Percentiles rank a stretch among this genome's conserved stretches.
These are phyloP conservation scores for Ophiocordyceps camponoti-leonardi DNA, from an alignment of 2,329 filamentous ascomycete species.

Conservation along the genomic window DNA sequence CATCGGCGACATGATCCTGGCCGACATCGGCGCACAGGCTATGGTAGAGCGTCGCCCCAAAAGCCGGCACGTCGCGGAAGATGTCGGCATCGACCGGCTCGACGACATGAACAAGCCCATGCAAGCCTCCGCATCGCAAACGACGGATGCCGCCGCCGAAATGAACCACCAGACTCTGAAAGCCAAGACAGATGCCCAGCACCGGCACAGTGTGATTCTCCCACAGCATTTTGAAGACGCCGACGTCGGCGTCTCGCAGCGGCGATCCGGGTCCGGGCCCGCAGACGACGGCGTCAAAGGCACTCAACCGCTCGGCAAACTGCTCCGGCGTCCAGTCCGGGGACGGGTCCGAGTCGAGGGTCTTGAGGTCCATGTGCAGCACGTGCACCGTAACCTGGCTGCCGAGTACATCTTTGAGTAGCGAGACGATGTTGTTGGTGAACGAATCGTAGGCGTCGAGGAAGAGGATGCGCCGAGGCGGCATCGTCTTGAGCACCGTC, in stretches of 20 bases:
- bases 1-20: slow-evolving; percentile 20
- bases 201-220: slow-evolving; percentile 47
- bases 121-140: slow-evolving; percentile 57
- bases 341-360: slow-evolving; percentile 49
- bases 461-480: slow-evolving; percentile 52
- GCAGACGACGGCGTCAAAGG: slow-evolving; percentile 73
- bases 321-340: slow-evolving; percentile 28
- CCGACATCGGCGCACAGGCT: slow-evolving; percentile 39
- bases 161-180: slow-evolving; percentile 60
- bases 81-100: slow-evolving; percentile 43
- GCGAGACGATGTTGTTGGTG: slow-evolving; percentile 80
- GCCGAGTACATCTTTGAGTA: slow-evolving; percentile 53
- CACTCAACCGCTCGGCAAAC: slow-evolving; percentile 20
- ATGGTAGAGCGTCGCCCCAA: slow-evolving; percentile 66
- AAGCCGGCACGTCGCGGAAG: slow-evolving; percentile 40
- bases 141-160: slow-evolving; percentile 50
- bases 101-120: slow-evolving; percentile 63
- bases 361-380: slow-evolving; percentile 18
- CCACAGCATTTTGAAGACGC: slow-evolving; percentile 68
- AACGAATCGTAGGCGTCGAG: slow-evolving; percentile 96
- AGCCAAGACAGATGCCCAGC: slow-evolving; percentile 77
- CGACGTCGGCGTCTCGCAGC: slow-evolving; percentile 54
- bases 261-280: slow-evolving; percentile 85
- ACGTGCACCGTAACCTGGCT: slow-evolving; percentile 42
- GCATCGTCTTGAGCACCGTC: not conserved